Evolutionary conservation across 352 stramenopile genomes (phyloP).

Genomic region (Globisporangium spiculum): DNA sequence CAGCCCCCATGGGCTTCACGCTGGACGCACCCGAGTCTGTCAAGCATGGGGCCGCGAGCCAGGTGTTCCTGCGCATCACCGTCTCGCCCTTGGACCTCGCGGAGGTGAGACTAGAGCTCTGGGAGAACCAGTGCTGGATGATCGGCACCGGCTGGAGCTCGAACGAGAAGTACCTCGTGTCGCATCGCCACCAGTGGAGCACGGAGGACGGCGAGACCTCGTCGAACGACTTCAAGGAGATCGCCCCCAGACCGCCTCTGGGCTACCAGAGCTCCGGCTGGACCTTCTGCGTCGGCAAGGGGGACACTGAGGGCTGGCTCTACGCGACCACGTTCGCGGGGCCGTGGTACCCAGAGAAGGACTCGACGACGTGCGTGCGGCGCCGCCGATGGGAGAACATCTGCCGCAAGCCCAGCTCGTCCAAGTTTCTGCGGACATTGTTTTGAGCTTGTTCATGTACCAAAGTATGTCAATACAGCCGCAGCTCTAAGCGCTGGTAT

Average conservation of each 20-base stretch:
- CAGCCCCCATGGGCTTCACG: slow-evolving; percentile 9
- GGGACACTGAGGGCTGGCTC: slow-evolving; percentile 37
- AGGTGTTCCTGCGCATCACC: slow-evolving; percentile 24
- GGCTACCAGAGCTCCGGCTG: slow-evolving; percentile 23
- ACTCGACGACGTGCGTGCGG: slow-evolving; percentile 21
- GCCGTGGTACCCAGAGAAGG: slow-evolving; percentile 31
- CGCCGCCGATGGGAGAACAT: slow-evolving; percentile 28
- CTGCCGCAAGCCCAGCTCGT: slow-evolving; percentile 4
- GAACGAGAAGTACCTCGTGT: slow-evolving; percentile 10
- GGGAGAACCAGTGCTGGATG: slow-evolving; percentile 39
- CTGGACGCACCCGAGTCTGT: slow-evolving; percentile 21
- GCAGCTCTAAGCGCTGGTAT: no score
- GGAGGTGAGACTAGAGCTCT: slow-evolving; percentile 28
- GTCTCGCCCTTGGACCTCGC: slow-evolving; percentile 20
- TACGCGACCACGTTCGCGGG: slow-evolving; percentile 34
- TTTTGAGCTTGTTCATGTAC: neutral
- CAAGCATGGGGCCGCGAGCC: slow-evolving; percentile 7
- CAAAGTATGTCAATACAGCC: no score
- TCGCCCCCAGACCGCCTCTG: slow-evolving; percentile 21
- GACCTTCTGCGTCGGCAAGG: slow-evolving; percentile 28
- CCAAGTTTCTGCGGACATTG: neutral
- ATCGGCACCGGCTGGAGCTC: slow-evolving; percentile 26
- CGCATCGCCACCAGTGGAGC: slow-evolving; percentile 23
- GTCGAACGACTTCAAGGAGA: slow-evolving; percentile 20
- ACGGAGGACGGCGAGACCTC: slow-evolving; percentile 26